These are phyloP conservation scores for Cinnamomum chago DNA, from an alignment of 164 flowering plant species.

Conservation along the genomic window DNA sequence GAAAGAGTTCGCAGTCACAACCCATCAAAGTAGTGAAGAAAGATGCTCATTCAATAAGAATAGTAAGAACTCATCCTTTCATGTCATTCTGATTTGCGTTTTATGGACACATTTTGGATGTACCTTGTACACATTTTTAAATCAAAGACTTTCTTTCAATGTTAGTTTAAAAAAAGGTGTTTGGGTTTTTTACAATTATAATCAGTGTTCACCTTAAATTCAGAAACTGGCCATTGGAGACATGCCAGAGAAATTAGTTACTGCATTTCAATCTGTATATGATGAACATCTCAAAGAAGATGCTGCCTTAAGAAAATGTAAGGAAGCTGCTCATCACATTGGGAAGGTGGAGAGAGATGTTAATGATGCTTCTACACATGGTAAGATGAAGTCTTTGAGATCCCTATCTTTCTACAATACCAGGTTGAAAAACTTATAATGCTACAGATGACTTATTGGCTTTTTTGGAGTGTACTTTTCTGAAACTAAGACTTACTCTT, in stretches of 20 bases:
- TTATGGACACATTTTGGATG: too few species aligned
- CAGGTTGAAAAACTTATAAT: too few species aligned
- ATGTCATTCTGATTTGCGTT: too few species aligned
- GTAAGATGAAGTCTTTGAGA: slow-evolving; percentile 26
- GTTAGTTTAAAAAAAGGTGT: too few species aligned
- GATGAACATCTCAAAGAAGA: slow-evolving; percentile 66
- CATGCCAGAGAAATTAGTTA: slow-evolving; percentile 71
- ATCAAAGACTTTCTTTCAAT: too few species aligned
- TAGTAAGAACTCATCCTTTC: slow-evolving; percentile 44
- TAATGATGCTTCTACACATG: slow-evolving; percentile 35
- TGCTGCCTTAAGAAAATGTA: slow-evolving; percentile 51
- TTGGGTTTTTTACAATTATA: too few species aligned
- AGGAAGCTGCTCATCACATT: slow-evolving; percentile 34
- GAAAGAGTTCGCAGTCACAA: slow-evolving; percentile 53
- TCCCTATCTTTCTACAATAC: not conserved
- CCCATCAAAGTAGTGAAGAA: slow-evolving; percentile 70
- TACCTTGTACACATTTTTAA: too few species aligned
- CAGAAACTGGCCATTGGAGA: slow-evolving; percentile 91
- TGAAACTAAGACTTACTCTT: too few species aligned
- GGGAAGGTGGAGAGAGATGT: slow-evolving; percentile 54
- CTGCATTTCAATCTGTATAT: slow-evolving; percentile 63
- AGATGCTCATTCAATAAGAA: slow-evolving; percentile 72
- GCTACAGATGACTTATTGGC: too few species aligned
- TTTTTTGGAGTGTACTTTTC: too few species aligned
- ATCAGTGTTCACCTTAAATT: slow-evolving; percentile 9